Conservation (phyloP, 2,329 filamentous ascomycete genomes). For the Talaromyces verruculosus region DNA sequence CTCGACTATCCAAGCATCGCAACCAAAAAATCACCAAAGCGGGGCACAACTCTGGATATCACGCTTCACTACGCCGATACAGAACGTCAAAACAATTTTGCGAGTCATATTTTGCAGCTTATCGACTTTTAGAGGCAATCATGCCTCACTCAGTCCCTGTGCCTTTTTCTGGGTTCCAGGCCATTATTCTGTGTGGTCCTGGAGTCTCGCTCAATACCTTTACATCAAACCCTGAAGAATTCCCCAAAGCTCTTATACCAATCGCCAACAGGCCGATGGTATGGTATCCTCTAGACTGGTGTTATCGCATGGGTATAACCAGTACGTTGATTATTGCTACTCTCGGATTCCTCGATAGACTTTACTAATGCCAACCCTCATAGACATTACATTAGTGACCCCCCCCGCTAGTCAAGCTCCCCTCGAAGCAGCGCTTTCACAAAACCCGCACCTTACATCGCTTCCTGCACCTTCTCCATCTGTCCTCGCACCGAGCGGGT, state of each 20-base stretch:
- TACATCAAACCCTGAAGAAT: conserved; percentile 50
- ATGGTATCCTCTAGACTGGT: conserved; percentile 52
- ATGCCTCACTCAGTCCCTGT: conserved; percentile 47
- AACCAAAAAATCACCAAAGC: neutral
- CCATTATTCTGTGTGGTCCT: conserved; percentile 50
- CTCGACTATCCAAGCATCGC: neutral
- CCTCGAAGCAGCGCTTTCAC: conserved; percentile 48
- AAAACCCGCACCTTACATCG: conserved; percentile 53
- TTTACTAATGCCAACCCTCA: neutral
- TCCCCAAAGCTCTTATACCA: conserved; percentile 51
- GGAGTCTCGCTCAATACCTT: conserved; percentile 53
- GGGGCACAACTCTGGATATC: conserved; percentile 15
- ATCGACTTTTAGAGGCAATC: conserved; percentile 3
- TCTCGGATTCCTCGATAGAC: too few relatives aligned
- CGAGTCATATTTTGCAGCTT: neutral
- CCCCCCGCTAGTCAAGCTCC: conserved; percentile 46
- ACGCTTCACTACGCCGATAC: neutral
- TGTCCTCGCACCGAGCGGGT: conserved; percentile 71
- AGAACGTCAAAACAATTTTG: neutral
- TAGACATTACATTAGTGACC: conserved; percentile 51
- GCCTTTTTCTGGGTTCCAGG: conserved; percentile 57
- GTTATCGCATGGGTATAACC: conserved; percentile 50
- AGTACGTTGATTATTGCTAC: conserved; percentile 29
- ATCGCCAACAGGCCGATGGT: conserved; percentile 54
- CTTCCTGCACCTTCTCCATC: conserved; percentile 55